Base-by-base conservation (phyloP, 23 red algal species). In the Porphyridium purpureum region DNA sequence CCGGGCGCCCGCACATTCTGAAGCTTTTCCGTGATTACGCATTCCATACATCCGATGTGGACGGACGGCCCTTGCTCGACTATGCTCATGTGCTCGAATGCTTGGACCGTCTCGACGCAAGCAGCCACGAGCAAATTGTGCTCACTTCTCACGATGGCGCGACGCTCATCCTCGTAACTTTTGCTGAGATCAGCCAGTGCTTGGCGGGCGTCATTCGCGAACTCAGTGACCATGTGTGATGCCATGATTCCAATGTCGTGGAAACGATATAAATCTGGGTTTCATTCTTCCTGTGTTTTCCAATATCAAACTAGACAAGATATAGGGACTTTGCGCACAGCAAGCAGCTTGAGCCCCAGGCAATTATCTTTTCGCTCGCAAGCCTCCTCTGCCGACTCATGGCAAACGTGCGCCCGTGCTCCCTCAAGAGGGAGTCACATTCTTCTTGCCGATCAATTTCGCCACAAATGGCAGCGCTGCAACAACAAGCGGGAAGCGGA, bases 11-110 rank as follows among this genome's bases (percentile, higher is more conserved):
- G 14, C 76, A 86, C 26, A 34, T 86, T 21, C 64, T 86, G 7
- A 86, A 86, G 51, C 29, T 86, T 27, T 86, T 86, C 55, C 81
- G 81, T 14, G 81, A 86, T 52, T 74, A 74, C 35, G 70, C 76
- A 20, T 86, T 86, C 49, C 81, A 86, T 36, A 49, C 49, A 8
- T 63, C 70, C 19, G 81, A 86, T 40, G 74, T 27, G 46, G 60
- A 59, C 17, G 74, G 74, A 6, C 66, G 66, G 7, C 74, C 74
- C 17, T 9, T 68, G 30, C 59, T 86, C 9, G 81, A 86, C 47
- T 50, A 69, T 50, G 81, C 69, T n/a, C 81, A 74, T 34, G 62
- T 86, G 26, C 47, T 69, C 29, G 81, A 86, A 52, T 74, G 70
- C 31, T 35, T 86, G 25, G 58, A 55, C 21, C 64, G 81, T 17